Evolutionary conservation across 2,329 filamentous ascomycete species (phyloP).

Genomic region (Mariannaea sp.): DNA sequence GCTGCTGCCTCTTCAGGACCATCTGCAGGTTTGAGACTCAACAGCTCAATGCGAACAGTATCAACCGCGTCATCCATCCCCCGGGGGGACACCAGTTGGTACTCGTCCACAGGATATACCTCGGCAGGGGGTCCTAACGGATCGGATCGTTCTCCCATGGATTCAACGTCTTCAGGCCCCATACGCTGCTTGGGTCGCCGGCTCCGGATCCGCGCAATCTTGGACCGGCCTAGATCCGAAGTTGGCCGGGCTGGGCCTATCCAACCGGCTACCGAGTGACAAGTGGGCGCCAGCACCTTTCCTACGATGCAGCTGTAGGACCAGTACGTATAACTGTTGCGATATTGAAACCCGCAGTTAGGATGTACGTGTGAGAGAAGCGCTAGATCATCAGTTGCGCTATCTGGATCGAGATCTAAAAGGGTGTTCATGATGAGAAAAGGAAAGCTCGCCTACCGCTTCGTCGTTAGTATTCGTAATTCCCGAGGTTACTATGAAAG

Average conservation of each 20-base stretch:
- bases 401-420: slow-evolving; percentile 74
- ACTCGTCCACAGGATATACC: slow-evolving; percentile 69
- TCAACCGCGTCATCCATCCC: slow-evolving; percentile 65
- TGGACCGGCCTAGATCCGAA: slow-evolving; percentile 66
- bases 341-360: slow-evolving; percentile 76
- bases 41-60: slow-evolving; percentile 70
- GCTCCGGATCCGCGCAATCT: slow-evolving; percentile 72
- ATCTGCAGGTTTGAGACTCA: slow-evolving; percentile 61
- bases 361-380: slow-evolving; percentile 71
- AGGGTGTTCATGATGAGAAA: slow-evolving; percentile 80
- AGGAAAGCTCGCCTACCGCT: slow-evolving; percentile 61
- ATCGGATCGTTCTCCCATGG: slow-evolving; percentile 70
- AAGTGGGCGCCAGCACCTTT: slow-evolving; percentile 75
- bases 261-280: slow-evolving; percentile 73
- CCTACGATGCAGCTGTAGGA: slow-evolving; percentile 72
- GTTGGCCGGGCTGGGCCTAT: slow-evolving; percentile 73
- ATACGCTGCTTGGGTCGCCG: slow-evolving; percentile 61
- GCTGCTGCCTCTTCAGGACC: slow-evolving; percentile 29
- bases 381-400: slow-evolving; percentile 66
- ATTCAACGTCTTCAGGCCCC: slow-evolving; percentile 62
- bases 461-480: neutral
- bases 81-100: slow-evolving; percentile 60
- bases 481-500: too few relatives aligned
- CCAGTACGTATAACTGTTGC: slow-evolving; percentile 77
- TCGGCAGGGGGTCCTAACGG: slow-evolving; percentile 68